Evolutionary conservation across 2,329 filamentous ascomycete genomes (phyloP).

Genomic region (Colletotrichum magnum): DNA sequence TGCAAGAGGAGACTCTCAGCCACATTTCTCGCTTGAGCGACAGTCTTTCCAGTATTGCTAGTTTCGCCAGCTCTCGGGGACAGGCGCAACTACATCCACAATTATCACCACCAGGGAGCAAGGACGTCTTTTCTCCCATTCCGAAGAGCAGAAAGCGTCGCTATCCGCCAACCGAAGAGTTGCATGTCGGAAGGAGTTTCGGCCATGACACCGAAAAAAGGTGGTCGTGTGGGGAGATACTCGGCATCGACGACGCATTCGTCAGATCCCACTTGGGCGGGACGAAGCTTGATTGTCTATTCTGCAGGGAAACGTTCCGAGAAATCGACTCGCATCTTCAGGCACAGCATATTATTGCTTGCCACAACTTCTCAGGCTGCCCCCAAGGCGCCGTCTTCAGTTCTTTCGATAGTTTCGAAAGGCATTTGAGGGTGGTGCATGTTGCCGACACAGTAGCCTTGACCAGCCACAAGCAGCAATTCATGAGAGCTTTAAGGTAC

Average conservation of each 20-base stretch:
- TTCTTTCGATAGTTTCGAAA: not conserved
- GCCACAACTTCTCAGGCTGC: not conserved
- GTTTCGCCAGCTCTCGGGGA: not conserved
- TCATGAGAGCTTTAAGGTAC: no score
- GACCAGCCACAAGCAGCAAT: no score
- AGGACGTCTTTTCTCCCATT: not conserved
- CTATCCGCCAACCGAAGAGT: not conserved
- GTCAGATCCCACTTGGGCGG: not conserved
- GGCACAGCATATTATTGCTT: not conserved
- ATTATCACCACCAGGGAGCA: not conserved
- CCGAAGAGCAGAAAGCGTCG: not conserved
- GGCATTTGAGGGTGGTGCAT: no score
- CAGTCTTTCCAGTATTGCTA: conserved; percentile 8
- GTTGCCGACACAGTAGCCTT: no score
- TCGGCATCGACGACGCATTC: not conserved
- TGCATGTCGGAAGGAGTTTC: no score
- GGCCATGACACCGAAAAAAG: not conserved
- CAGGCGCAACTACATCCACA: no score
- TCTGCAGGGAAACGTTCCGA: not conserved
- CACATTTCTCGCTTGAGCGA: conserved; percentile 7
- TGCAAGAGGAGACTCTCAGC: not conserved
- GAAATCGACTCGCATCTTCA: not conserved
- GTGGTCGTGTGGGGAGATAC: not conserved
- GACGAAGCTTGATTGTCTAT: not conserved
- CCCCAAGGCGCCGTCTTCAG: not conserved